Conservation (phyloP, 805 yeast genomes). For the Myxozyma sirexii region DNA sequence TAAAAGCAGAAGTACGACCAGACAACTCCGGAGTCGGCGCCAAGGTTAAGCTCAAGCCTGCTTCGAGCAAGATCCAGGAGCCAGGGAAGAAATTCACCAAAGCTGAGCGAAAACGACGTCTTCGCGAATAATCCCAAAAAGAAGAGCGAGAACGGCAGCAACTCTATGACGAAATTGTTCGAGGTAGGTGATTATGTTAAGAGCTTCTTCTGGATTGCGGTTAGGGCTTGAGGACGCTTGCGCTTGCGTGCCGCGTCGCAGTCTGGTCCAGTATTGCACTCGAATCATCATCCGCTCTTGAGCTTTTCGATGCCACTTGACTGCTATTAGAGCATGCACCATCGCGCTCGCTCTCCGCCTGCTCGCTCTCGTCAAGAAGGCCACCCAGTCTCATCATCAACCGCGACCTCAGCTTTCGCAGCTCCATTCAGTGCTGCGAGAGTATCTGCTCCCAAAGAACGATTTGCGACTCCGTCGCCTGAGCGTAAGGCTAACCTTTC, state of each 20-base stretch:
- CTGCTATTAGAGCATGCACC: slow-evolving; percentile 18
- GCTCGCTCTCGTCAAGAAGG: slow-evolving; percentile 5
- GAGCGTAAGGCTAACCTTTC: slow-evolving; percentile 9
- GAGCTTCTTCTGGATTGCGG: not conserved
- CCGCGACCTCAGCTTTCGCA: slow-evolving; percentile 3
- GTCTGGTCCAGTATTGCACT: not conserved
- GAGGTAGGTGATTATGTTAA: not conserved
- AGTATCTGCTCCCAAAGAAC: not conserved
- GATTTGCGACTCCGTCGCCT: slow-evolving; percentile 9
- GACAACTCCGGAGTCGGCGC: slow-evolving; percentile 29
- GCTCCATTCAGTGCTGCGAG: not conserved
- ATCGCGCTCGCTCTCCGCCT: slow-evolving; percentile 28
- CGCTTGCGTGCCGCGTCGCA: not conserved
- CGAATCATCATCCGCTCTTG: not conserved
- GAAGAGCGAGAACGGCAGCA: slow-evolving; percentile 16
- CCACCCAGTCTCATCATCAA: not conserved
- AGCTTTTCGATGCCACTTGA: not conserved
- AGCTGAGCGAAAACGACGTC: not conserved
- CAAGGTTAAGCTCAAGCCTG: not conserved
- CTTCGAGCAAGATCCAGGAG: not conserved
- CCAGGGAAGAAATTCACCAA: not conserved
- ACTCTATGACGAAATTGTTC: slow-evolving; percentile 17
- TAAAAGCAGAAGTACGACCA: slow-evolving; percentile 16
- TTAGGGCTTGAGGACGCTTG: slow-evolving; percentile 1
- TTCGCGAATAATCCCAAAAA: not conserved